phyloP scores from a whole-genome alignment of 306 rosid species.

The Cotoneaster glaucophyllus region DNA sequence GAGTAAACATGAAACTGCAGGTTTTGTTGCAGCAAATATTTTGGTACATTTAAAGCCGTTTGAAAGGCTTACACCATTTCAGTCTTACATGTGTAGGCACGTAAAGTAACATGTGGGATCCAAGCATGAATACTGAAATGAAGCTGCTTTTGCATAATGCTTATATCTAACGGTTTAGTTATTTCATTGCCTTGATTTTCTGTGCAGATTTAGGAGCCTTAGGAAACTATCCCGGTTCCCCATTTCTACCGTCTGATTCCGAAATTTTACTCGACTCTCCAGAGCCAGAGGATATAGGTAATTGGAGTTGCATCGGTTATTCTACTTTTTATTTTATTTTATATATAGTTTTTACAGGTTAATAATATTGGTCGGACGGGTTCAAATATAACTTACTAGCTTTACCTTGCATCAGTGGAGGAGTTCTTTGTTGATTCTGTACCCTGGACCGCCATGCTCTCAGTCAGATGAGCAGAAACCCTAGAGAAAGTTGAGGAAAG shows the following conservation, averaged over 20 bases:
- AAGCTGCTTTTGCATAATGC: background rate
- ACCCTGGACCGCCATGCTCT: constrained; percentile 65
- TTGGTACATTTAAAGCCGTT: background rate
- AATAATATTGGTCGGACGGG: background rate
- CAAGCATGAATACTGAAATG: background rate
- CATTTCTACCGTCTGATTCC: constrained; percentile 88
- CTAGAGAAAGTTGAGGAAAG: constrained; percentile 34
- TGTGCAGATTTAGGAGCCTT: constrained; percentile 90
- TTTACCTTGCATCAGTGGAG: constrained; percentile 57
- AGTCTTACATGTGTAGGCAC: background rate
- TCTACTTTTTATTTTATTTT: background rate
- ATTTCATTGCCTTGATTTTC: constrained; percentile 2
- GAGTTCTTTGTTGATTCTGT: constrained; percentile 92
- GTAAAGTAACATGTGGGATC: background rate
- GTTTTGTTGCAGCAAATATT: background rate
- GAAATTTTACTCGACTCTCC: constrained; percentile 91
- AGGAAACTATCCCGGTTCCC: constrained; percentile 90
- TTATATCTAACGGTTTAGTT: background rate
- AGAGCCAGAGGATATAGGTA: constrained; percentile 93
- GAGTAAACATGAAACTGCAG: background rate
- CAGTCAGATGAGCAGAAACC: constrained; percentile 90
- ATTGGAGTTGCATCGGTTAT: background rate
- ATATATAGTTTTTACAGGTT: background rate
- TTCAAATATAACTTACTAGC: constrained; percentile 3
- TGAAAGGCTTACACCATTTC: background rate